phyloP scores from a whole-genome alignment of 495 filamentous ascomycete species.

The Pyrenula aspistea region DNA sequence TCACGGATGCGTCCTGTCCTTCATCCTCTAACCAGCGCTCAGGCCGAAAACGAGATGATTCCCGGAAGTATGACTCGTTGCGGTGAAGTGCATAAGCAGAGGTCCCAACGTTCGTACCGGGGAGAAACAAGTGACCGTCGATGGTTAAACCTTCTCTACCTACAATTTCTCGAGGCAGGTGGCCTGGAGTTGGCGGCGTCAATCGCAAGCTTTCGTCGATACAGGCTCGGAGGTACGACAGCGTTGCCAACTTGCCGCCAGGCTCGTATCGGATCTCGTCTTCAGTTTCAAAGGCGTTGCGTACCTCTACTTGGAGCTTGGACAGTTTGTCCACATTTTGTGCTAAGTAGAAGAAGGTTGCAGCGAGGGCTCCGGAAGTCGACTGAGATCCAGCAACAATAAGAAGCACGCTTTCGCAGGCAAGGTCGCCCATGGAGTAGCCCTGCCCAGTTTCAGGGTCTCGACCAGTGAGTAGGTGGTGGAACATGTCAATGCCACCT shows the following conservation, averaged over 20 bases:
- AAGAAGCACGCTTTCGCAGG: constrained; percentile 59
- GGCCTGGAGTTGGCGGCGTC: constrained; percentile 34
- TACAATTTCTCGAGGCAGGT: constrained; percentile 36
- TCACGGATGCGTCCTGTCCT: constrained; percentile 11
- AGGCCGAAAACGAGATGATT: constrained; percentile 25
- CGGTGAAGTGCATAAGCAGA: constrained; percentile 32
- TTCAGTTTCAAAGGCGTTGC: constrained; percentile 23
- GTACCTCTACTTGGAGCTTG: constrained; percentile 25
- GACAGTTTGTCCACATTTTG: constrained; percentile 20
- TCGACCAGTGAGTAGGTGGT: constrained; percentile 43
- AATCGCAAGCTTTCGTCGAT: constrained; percentile 48
- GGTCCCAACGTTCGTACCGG: constrained; percentile 25
- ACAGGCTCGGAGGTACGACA: constrained; percentile 37
- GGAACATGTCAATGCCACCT: constrained; percentile 50
- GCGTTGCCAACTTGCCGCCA: constrained; percentile 27
- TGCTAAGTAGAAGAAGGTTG: constrained; percentile 38
- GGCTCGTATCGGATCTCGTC: constrained; percentile 26
- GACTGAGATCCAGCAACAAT: constrained; percentile 47
- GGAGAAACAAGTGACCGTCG: constrained; percentile 25
- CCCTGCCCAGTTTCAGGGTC: constrained; percentile 51
- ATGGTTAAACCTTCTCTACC: constrained; percentile 27
- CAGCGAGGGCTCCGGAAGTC: constrained; percentile 40
- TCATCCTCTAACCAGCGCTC: constrained; percentile 22
- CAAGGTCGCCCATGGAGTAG: constrained; percentile 53
- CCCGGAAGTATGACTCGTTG: constrained; percentile 23